A percentile compares a stretch with the other conserved stretches of the same genome.
phyloP scores from a whole-genome alignment of 2,329 filamentous ascomycete species.

The Aspergillus fumigatiaffinis region DNA sequence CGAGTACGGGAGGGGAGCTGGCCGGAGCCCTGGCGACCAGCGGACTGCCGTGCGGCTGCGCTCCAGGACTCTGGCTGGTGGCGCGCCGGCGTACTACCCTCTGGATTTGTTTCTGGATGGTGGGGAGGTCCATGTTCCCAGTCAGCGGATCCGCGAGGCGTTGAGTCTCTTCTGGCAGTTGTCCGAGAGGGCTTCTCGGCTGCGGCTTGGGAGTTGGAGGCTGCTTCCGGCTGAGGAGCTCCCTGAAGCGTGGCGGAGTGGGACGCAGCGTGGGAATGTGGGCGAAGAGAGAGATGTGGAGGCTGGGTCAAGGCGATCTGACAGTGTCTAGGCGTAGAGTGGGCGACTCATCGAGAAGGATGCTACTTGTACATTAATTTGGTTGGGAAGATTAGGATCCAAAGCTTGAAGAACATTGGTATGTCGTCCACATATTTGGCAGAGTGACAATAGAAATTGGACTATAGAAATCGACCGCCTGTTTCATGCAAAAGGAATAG shows the following conservation, averaged over 20 bases:
- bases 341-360: no score
- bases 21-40: not conserved
- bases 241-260: constrained; percentile 12
- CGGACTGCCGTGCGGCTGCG: constrained; percentile 11
- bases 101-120: constrained; percentile 18
- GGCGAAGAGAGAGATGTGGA: not conserved
- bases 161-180: constrained; percentile 16
- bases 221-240: constrained; percentile 13
- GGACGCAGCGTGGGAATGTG: not conserved
- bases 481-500: not conserved
- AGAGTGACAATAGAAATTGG: not conserved
- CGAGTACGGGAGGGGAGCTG: constrained; percentile 4
- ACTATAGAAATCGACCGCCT: not conserved
- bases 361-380: not conserved
- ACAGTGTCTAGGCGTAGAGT: no score
- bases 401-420: not conserved
- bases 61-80: constrained; percentile 11
- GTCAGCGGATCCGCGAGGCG: constrained; percentile 8
- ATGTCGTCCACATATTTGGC: not conserved
- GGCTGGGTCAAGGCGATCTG: not conserved
- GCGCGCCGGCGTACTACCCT: constrained; percentile 7
- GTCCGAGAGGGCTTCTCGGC: constrained; percentile 8
- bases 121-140: constrained; percentile 7
- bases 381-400: no score
- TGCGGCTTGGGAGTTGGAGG: constrained; percentile 14